Conservation (phyloP, 139 green algal species). For the Micractinium sp. region DNA sequence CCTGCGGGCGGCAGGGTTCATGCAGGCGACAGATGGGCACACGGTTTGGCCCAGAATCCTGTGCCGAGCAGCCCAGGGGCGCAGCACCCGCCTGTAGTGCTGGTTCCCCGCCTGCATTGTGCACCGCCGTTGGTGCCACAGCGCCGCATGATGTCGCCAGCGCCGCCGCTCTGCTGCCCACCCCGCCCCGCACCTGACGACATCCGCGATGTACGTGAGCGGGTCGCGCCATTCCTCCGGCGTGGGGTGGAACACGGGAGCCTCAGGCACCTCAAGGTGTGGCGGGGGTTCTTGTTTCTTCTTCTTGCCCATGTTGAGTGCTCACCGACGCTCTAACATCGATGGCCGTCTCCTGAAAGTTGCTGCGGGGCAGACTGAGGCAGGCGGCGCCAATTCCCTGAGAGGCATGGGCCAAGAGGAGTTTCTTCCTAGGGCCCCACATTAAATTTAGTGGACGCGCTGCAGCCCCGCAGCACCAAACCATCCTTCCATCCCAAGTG, state of each 20-base stretch:
- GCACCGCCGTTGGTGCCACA: no score
- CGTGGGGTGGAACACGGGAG: slow-evolving; percentile 76
- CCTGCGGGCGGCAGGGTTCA: not conserved
- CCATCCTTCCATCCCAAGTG: no score
- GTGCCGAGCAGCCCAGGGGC: not conserved
- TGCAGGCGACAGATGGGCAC: no score
- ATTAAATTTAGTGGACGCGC: no score
- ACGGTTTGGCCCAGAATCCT: not conserved
- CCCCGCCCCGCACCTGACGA: slow-evolving; percentile 48
- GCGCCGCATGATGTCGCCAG: no score
- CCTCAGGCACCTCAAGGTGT: slow-evolving; percentile 43
- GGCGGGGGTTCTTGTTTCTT: slow-evolving; percentile 3
- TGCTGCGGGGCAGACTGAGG: not conserved
- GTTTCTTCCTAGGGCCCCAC: no score
- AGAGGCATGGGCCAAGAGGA: no score
- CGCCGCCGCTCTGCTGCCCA: no score
- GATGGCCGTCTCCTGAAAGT: not conserved
- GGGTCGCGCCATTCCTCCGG: slow-evolving; percentile 75
- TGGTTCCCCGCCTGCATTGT: not conserved
- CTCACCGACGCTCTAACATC: not conserved
- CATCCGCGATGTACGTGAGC: slow-evolving; percentile 70
- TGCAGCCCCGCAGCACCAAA: no score
- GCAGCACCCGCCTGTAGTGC: not conserved
- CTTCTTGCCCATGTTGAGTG: slow-evolving; percentile 2
- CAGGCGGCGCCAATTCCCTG: no score